Evolutionary conservation across 225 moss, liverwort and hornwort genomes (phyloP).

Genomic region (Pleurozium schreberi): DNA sequence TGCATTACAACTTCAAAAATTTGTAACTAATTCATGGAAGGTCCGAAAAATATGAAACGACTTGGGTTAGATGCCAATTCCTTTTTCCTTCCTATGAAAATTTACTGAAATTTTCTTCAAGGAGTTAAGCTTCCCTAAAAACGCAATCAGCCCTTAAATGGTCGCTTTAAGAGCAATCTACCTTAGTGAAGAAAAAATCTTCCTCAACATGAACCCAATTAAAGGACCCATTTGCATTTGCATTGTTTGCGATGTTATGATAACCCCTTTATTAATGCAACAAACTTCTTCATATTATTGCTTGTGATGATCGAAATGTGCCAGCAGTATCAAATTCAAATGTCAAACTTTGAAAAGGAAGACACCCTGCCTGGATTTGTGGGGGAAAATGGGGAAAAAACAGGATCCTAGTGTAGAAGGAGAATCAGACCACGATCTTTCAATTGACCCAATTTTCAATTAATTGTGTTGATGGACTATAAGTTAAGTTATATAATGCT

Average conservation of each 20-base stretch:
- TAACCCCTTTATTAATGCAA: background rate
- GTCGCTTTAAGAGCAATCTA: too few species aligned
- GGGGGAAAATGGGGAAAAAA: background rate
- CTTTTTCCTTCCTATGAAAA: too few species aligned
- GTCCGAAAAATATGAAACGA: too few species aligned
- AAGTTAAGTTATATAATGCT: too few species aligned
- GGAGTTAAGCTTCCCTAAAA: too few species aligned
- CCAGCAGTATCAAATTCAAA: background rate
- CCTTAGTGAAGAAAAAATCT: background rate
- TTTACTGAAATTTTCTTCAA: too few species aligned
- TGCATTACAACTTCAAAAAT: too few species aligned
- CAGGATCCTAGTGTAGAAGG: background rate
- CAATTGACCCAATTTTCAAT: background rate
- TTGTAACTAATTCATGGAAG: too few species aligned
- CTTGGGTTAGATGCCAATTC: too few species aligned
- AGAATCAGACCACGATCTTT: background rate
- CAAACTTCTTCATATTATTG: background rate
- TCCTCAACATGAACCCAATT: background rate
- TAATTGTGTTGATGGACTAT: background rate
- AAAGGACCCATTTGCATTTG: background rate
- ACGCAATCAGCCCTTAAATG: too few species aligned
- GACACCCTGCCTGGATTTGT: background rate
- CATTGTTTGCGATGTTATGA: too few species aligned
- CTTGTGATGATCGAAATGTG: background rate
- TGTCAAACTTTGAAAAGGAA: background rate